phyloP scores from a whole-genome alignment of 768 basidiomycete species.

The Suillus sp. region DNA sequence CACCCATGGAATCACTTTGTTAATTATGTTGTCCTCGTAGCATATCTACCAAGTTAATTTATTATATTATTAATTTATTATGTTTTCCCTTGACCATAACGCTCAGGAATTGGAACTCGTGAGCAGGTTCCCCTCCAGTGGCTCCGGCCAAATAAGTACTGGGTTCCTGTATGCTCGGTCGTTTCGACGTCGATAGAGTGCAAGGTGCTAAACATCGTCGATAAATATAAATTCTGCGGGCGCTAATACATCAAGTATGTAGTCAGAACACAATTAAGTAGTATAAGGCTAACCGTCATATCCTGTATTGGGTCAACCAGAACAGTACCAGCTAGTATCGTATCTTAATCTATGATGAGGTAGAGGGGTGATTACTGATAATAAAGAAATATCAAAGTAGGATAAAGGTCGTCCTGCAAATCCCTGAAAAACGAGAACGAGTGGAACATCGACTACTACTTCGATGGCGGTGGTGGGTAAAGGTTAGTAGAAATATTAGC shows the following conservation, averaged over 20 bases:
- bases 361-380: background rate
- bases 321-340: background rate
- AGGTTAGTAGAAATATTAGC: slow-evolving; percentile 20
- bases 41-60: no score
- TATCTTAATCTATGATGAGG: background rate
- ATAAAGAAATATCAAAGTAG: background rate
- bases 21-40: no score
- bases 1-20: no score
- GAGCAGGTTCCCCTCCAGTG: no score
- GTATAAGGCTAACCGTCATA: background rate
- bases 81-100: no score
- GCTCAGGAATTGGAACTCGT: no score
- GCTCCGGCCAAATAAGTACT: background rate
- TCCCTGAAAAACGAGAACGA: background rate
- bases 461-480: slow-evolving; percentile 8
- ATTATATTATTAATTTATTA: no score
- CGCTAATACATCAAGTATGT: background rate
- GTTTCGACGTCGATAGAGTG: background rate
- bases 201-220: background rate
- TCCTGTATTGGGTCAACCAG: background rate
- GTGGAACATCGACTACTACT: no score
- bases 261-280: background rate
- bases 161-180: background rate
- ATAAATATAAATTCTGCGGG: background rate
- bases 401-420: background rate